These are phyloP conservation scores for Termitomyces sp. DNA, from an alignment of 768 basidiomycete genomes.

Conservation along the genomic window DNA sequence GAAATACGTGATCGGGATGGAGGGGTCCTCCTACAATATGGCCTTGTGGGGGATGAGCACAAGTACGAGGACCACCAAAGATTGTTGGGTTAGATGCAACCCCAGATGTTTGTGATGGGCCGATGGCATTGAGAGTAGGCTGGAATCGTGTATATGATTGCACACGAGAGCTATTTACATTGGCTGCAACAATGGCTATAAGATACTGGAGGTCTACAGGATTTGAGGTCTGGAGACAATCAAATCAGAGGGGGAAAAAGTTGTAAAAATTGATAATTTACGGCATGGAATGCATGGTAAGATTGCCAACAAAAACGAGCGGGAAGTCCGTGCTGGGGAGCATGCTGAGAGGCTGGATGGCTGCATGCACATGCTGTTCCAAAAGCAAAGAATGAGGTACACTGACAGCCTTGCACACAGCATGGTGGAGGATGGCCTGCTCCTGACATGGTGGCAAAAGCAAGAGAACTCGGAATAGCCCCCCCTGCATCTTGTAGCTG, in stretches of 20 bases:
- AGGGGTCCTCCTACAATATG: not conserved
- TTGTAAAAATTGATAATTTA: not conserved
- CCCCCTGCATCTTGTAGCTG: not conserved
- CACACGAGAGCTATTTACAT: not conserved
- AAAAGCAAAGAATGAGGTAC: not conserved
- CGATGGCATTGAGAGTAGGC: not conserved
- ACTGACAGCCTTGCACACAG: not conserved
- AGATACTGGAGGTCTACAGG: too few species aligned
- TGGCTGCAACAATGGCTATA: too few species aligned
- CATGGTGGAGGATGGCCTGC: not conserved
- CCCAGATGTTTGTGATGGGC: not conserved
- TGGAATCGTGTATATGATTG: not conserved
- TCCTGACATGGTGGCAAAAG: not conserved
- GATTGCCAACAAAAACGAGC: not conserved
- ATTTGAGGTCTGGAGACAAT: not conserved
- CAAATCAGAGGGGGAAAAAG: not conserved
- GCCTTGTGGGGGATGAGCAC: too few species aligned
- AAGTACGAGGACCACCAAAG: not conserved
- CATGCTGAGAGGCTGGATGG: not conserved
- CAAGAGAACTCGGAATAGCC: not conserved
- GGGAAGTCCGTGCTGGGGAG: not conserved
- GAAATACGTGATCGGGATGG: not conserved
- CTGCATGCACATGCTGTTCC: not conserved
- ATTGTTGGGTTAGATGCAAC: not conserved
- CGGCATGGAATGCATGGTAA: not conserved